These are phyloP conservation scores for Pleurozium schreberi DNA, from an alignment of 225 moss, liverwort and hornwort genomes.

Conservation along the genomic window DNA sequence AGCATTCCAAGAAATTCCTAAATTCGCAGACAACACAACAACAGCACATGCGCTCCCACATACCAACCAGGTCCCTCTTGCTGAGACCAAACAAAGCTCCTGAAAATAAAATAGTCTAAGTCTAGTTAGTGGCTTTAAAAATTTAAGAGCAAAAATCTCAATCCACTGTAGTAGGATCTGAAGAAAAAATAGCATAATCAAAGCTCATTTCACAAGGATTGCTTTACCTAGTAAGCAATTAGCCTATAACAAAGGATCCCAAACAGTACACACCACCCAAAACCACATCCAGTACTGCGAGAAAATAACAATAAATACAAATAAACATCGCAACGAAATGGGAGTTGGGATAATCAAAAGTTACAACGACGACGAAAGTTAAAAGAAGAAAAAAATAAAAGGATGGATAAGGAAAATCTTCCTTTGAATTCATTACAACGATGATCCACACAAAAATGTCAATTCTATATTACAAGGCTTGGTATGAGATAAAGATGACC, in stretches of 20 bases:
- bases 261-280: background rate
- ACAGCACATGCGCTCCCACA: background rate
- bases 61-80: background rate
- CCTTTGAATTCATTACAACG: conserved; percentile 24
- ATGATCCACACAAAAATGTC: conserved; percentile 41
- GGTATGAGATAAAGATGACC: conserved; percentile 5
- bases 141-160: background rate
- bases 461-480: conserved; percentile 43
- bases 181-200: background rate
- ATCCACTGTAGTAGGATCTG: background rate
- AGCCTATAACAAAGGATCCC: background rate
- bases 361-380: background rate
- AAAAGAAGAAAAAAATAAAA: too few species aligned
- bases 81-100: background rate
- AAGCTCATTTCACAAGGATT: background rate
- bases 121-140: background rate
- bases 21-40: background rate
- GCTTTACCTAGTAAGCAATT: background rate
- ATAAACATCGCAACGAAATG: background rate
- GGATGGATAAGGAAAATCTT: conserved; percentile 3
- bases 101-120: background rate
- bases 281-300: background rate
- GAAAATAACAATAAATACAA: background rate
- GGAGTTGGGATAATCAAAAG: background rate
- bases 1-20: background rate